A percentile compares a stretch with the other conserved stretches of the same genome.
phyloP scores from a whole-genome alignment of 192 early-diverging fungal genomes.

The Pilaira anomala region DNA sequence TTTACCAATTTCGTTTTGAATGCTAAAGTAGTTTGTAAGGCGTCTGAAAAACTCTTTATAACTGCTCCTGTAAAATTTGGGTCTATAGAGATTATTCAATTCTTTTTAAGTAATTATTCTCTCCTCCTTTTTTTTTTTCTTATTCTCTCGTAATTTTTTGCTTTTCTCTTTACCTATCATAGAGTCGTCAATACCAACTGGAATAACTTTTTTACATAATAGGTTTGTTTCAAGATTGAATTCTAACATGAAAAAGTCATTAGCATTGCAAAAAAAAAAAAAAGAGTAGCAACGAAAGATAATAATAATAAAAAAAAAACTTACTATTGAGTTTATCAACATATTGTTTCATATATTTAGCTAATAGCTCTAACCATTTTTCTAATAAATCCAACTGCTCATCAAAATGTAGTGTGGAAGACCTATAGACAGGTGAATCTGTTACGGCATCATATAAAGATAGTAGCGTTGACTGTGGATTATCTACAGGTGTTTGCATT shows the following conservation, averaged over 20 bases:
- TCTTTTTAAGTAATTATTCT: not conserved
- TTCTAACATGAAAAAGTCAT: not conserved
- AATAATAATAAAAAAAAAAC: not conserved
- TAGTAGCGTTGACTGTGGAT: constrained; percentile 19
- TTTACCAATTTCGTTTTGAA: constrained; percentile 47
- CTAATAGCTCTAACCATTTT: constrained; percentile 44
- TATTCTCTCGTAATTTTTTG: constrained; percentile 1
- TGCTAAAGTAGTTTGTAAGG: constrained; percentile 46
- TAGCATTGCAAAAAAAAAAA: not conserved
- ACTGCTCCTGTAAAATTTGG: constrained; percentile 43
- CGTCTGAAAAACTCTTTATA: constrained; percentile 40
- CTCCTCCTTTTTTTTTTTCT: not conserved
- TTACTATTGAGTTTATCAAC: constrained; percentile 32
- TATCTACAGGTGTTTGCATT: constrained; percentile 3
- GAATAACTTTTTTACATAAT: constrained; percentile 14
- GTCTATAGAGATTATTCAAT: constrained; percentile 12
- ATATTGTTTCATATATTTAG: constrained; percentile 29
- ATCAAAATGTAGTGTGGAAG: constrained; percentile 47
- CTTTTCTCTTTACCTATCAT: constrained; percentile 17
- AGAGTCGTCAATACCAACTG: constrained; percentile 11
- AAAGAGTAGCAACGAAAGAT: not conserved
- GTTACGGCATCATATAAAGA: constrained; percentile 47
- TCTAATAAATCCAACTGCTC: constrained; percentile 49
- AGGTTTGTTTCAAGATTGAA: constrained; percentile 14
- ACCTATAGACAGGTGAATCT: constrained; percentile 50